Conservation (phyloP, 2,329 filamentous ascomycete genomes). For the Hypoxylon sp. region DNA sequence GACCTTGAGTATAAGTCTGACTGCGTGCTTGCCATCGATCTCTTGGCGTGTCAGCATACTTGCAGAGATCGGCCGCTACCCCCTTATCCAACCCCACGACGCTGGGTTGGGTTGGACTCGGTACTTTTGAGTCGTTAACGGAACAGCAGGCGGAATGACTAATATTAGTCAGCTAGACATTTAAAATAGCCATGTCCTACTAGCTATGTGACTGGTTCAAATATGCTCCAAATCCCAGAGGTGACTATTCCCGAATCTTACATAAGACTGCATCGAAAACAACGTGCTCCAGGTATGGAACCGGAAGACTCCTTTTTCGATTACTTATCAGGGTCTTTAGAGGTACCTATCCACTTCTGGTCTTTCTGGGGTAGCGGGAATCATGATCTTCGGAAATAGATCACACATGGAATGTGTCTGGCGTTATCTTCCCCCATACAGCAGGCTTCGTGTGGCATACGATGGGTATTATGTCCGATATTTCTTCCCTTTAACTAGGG, state of each 20-base stretch:
- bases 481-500: background rate
- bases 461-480: background rate
- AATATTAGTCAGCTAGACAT: conserved; percentile 24
- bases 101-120: conserved; percentile 18
- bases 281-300: conserved; percentile 1
- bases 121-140: conserved; percentile 8
- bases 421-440: conserved; percentile 4
- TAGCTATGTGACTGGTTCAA: conserved; percentile 3
- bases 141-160: conserved; percentile 11
- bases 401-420: conserved; percentile 18
- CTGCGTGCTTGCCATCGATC: conserved; percentile 24
- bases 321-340: conserved; percentile 11
- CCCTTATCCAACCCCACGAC: conserved; percentile 24
- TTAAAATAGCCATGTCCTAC: conserved; percentile 25
- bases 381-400: conserved; percentile 19
- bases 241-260: conserved; percentile 40
- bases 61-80: conserved; percentile 40
- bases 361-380: conserved; percentile 11
- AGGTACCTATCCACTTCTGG: conserved; percentile 6
- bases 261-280: conserved; percentile 21
- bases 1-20: conserved; percentile 12
- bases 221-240: conserved; percentile 1
- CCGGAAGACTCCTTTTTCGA: conserved; percentile 4
- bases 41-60: conserved; percentile 31
- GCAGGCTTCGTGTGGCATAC: background rate